Evolutionary conservation across 1,284 basidiomycete genomes (phyloP), one percentile per base, ranked within the genome.

Genomic region (Boletus sp.): DNA sequence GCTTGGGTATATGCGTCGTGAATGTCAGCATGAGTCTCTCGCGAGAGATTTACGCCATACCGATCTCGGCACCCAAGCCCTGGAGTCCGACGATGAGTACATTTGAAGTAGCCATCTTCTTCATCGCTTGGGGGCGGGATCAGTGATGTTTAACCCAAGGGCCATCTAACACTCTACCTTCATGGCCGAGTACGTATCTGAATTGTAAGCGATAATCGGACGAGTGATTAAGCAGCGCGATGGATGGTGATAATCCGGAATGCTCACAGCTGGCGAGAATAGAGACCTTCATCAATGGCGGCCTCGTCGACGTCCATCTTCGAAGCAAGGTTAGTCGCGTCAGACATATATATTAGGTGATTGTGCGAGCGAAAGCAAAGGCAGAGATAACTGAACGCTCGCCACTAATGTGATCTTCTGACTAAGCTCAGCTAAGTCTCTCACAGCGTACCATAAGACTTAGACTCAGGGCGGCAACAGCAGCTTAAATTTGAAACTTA

Each of bases 91-190:
- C 87, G 57, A 99, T 84, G 53, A 99, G 82, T 40, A 99, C 90
- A 66, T 97, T 96, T 48, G 94, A 98, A 23, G 81, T 78, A 8
- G 96, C 95, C 96, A 99, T 99, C 66, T 88, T 89, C 78, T 97
- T 97, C 96, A 99, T 99, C 38, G 95, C 95, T 94, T 22, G 20
- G 23, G 37, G 36, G 20, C 3, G 34, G 29, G 5, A 25, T 58
- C 23, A 54, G 45, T 16, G 25, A 49, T 5, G 8, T 51, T 19
- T 37, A 48, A 39, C 49, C 19, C 22, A 19, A 43, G 8, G 14
- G 14, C 4, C 27, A 26, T 38, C 23, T 25, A 26, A 22, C 16
- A 20, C 33, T 38, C 37, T 64, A 92, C 94, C 94, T 80, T 96
- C 94, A 69, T 96, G 92, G 26, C 94, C 94, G 17, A 97, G 82